These are phyloP conservation scores for Fusarium irregulare DNA, from an alignment of 2,329 filamentous ascomycete genomes.

Conservation along the genomic window DNA sequence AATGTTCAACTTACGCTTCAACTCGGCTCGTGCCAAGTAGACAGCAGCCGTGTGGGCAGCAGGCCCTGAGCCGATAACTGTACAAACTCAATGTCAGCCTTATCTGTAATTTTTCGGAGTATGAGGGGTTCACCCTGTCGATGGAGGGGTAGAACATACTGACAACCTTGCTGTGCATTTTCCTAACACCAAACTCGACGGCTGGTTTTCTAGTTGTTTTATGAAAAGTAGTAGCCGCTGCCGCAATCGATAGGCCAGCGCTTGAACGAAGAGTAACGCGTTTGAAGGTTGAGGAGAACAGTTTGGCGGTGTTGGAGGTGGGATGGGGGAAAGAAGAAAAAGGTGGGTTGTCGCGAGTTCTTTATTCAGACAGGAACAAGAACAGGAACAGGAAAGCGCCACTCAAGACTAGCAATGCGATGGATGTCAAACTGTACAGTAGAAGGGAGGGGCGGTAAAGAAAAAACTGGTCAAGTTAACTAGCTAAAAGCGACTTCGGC, in stretches of 20 bases:
- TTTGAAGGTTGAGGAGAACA: slow-evolving; percentile 88
- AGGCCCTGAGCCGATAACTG: slow-evolving; percentile 91
- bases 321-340: not conserved
- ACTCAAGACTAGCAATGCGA: slow-evolving; percentile 5
- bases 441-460: slow-evolving; percentile 24
- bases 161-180: slow-evolving; percentile 94
- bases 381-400: slow-evolving; percentile 7
- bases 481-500: slow-evolving; percentile 34
- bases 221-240: slow-evolving; percentile 72
- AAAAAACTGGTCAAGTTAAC: not conserved
- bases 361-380: slow-evolving; percentile 6
- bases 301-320: slow-evolving; percentile 70
- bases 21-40: slow-evolving; percentile 92
- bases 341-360: slow-evolving; percentile 35
- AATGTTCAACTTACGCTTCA: slow-evolving; percentile 72
- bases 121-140: slow-evolving; percentile 8
- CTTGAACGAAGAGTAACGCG: slow-evolving; percentile 79
- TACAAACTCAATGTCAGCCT: slow-evolving; percentile 16
- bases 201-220: slow-evolving; percentile 55
- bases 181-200: slow-evolving; percentile 59
- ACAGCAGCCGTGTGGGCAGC: slow-evolving; percentile 97
- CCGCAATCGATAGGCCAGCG: slow-evolving; percentile 78
- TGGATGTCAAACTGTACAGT: not conserved
- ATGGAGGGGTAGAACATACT: slow-evolving; percentile 66
- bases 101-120: not conserved